Base-by-base conservation (phyloP, 2,329 filamentous ascomycete species). In the Trichoderma sp. region DNA sequence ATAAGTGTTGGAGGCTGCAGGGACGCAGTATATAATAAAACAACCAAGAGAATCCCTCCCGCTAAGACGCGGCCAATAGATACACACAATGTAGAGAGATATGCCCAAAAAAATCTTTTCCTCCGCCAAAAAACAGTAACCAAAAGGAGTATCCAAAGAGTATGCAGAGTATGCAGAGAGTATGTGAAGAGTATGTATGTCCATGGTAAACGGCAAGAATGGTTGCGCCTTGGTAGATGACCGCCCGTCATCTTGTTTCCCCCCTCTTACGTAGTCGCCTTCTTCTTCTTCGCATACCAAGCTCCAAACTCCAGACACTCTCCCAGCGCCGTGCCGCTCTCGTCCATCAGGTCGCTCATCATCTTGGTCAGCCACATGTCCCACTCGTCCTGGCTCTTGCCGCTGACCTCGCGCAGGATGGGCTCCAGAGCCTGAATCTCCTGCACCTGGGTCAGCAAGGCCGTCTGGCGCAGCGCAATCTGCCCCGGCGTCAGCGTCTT, bases 361-460 rank as follows among this genome's bases (percentile, higher is more conserved):
- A 97, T 91, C 76, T 89, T 91, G 47, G 89, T 88, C 78, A 91
- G 87, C 93, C 93, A 97, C 48, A 87, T 82, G 75, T 96, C 91
- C 93, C 93, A 97, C 78, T 97, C 93, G 70, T 96, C 92, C 73
- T 91, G 87, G 72, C 90, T 92, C 81, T 96, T 96, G 15, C 90
- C 90, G 72, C 90, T 96, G 52, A 88, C 87, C 72, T 96, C 90
- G 71, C 90, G 86, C 70, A 97, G 79, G 66, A 95, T 79, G 5
- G 92, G 91, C 77, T 97, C 93, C 71, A 97, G 80, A 68, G 89
- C 90, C 74, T 95, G 91, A 62, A 96, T 91, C 82, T 92, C 85
- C 74, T 93, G 90, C 60, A 96, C 86, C 6, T 93, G 87, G 2
- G 90, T 92, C 73, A 91, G 79, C 64, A 97, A 82, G n/a, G 93